Base-by-base conservation (phyloP, 148 eudicot genomes). In the Rheum nobile region DNA sequence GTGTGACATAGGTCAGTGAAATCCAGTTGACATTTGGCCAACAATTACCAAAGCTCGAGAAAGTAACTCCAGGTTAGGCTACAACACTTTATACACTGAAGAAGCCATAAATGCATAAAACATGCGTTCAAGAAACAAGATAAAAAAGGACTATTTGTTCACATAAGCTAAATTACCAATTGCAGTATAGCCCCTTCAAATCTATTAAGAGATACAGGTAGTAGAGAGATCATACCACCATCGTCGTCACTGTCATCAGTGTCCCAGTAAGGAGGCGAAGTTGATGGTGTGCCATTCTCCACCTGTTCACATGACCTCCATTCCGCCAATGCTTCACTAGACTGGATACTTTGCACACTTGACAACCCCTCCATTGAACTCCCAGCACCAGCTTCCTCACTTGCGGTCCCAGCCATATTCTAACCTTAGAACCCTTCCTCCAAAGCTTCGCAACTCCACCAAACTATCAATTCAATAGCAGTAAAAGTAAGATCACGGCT, bases 261-360 rank as follows among this genome's bases (percentile, higher is more conserved):
- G 79, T 94, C 98, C 98, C 98, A 94, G 70, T 88, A 91, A 21
- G 97, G 93, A 8, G 93, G 97, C 26, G 96, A 91, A 73, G 98
- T 91, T 8, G 98, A 95, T 8, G 98, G 90, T 61, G 76, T 81
- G 37, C 92, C 96, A 82, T 86, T 91, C 71, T 91, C 92, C 80
- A 91, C 83, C 84, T 86, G 98, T 72, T 88, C 97, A 6, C 85
- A 86, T 61, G 96, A 95, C 80, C 98, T 83, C 93, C 98, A 95
- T 55, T 95, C 97, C 0, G 86, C 85, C 80, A 90, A 75, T 57
- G 90, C 93, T 78, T 95, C 96, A 67, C 90, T 81, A 31, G 95
- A 84, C 71, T 88, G 87, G 71, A 84, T 80, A 22, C 77, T 85
- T 78, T 88, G 90, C 72, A 82, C 89, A 74, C 82, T 82, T 17